These are phyloP conservation scores for Clarireedia monteithiana DNA, from an alignment of 2,329 filamentous ascomycete species.

Conservation along the genomic window DNA sequence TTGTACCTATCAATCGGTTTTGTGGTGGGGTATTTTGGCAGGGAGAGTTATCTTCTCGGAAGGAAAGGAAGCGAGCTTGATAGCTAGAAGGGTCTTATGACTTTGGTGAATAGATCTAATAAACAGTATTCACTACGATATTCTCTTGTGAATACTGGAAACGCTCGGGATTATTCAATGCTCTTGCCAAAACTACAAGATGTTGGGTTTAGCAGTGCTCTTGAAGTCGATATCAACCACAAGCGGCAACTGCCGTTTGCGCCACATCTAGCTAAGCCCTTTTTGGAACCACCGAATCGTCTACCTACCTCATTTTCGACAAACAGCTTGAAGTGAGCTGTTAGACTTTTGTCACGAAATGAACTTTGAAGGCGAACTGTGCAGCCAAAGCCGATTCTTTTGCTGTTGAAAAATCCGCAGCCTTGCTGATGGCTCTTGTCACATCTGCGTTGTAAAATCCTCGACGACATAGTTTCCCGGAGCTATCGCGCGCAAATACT, in stretches of 20 bases:
- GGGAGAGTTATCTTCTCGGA: neutral
- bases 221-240: neutral
- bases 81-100: no score
- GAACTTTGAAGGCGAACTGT: no score
- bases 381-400: no score
- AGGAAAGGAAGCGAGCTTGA: neutral
- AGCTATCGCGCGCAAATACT: no score
- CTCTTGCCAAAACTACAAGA: neutral
- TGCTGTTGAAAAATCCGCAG: no score
- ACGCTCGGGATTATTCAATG: no score
- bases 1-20: neutral
- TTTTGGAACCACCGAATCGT: neutral
- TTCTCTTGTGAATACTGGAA: no score
- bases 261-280: neutral
- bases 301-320: neutral
- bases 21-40: neutral
- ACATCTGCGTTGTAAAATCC: neutral
- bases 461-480: neutral
- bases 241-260: constrained; percentile 6
- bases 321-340: neutral
- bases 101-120: no score
- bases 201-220: neutral
- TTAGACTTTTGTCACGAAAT: no score
- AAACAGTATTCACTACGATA: no score
- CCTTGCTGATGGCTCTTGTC: neutral